Evolutionary conservation across 1,139 yeast genomes (phyloP), one percentile per base, ranked within the genome.

Genomic region (Zygoascus sp.): DNA sequence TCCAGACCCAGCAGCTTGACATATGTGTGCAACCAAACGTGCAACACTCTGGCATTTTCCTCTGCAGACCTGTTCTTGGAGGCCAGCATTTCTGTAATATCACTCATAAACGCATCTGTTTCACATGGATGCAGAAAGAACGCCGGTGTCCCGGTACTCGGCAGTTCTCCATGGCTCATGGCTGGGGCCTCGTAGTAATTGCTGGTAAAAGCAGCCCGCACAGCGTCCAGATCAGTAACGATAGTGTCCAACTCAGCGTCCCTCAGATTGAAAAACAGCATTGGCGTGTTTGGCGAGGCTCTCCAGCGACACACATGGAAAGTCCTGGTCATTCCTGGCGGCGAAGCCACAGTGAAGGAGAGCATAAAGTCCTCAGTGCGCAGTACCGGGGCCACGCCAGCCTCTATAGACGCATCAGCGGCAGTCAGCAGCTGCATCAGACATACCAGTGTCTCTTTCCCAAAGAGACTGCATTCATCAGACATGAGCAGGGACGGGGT

Each of bases 111-210:
- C n/a, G 50, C 53, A n/a, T 46, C 48, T 1, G 73, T 67, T 22
- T 57, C 55, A 52, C 73, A 69, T 8, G 73, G 73, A 47, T 69
- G 73, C 15, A 69, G 42, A 50, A 53, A 67, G 49, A 65, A 62
- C 8, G 58, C 51, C 1, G 69, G 69, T 27, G 58, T 48, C 2
- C 64, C 28, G 57, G 49, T 3, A 53, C 32, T 9, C 9, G 72
- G 72, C 48, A 65, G 69, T 42, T 61, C 67, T 2, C 64, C 62
- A 37, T 62, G 68, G 10, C 66, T 32, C 5, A 46, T 20, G n/a
- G 30, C 34, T 3, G 43, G 38, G 23, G 38, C 15, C 3, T 36
- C 45, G 5, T 42, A 27, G 36, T 41, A 48, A 5, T 45, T 45
- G 1, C 25, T 42, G 3, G 55, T 51, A 15, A 58, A 53, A 6